These are phyloP conservation scores for Backusella circina DNA, from an alignment of 192 early-diverging fungal species.

Conservation along the genomic window DNA sequence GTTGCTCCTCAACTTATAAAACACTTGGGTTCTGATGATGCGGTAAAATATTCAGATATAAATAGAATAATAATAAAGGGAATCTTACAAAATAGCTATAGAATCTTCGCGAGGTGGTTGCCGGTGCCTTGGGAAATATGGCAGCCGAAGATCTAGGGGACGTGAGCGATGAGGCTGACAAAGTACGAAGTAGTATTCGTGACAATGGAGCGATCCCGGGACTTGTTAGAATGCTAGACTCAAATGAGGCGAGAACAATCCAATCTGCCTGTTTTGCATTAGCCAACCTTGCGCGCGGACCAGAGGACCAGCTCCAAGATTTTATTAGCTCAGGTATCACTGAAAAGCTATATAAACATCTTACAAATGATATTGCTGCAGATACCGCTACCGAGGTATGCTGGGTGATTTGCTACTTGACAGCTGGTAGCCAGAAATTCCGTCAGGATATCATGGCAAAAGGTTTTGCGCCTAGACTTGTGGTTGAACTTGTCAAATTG, in stretches of 20 bases:
- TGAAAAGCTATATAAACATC: slow-evolving; percentile 45
- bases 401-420: slow-evolving; percentile 67
- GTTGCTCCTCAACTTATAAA: slow-evolving; percentile 23
- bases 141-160: slow-evolving; percentile 55
- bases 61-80: background rate
- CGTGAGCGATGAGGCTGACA: slow-evolving; percentile 56
- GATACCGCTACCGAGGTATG: slow-evolving; percentile 59
- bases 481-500: slow-evolving; percentile 20
- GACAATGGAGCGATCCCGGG: slow-evolving; percentile 71
- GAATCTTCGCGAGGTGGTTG: slow-evolving; percentile 83
- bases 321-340: slow-evolving; percentile 48
- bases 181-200: slow-evolving; percentile 71
- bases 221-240: slow-evolving; percentile 68
- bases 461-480: slow-evolving; percentile 30
- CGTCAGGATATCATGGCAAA: slow-evolving; percentile 36
- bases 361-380: slow-evolving; percentile 36
- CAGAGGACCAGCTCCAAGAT: slow-evolving; percentile 49
- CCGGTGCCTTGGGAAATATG: slow-evolving; percentile 93
- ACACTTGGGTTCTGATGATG: slow-evolving; percentile 15
- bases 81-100: slow-evolving; percentile 1
- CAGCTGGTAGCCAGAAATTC: slow-evolving; percentile 47
- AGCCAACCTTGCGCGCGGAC: slow-evolving; percentile 64
- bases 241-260: slow-evolving; percentile 46
- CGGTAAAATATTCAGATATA: background rate
- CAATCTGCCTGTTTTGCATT: slow-evolving; percentile 74